Evolutionary conservation across 2,329 filamentous ascomycete species (phyloP).

Genomic region (Colletotrichum melonis): DNA sequence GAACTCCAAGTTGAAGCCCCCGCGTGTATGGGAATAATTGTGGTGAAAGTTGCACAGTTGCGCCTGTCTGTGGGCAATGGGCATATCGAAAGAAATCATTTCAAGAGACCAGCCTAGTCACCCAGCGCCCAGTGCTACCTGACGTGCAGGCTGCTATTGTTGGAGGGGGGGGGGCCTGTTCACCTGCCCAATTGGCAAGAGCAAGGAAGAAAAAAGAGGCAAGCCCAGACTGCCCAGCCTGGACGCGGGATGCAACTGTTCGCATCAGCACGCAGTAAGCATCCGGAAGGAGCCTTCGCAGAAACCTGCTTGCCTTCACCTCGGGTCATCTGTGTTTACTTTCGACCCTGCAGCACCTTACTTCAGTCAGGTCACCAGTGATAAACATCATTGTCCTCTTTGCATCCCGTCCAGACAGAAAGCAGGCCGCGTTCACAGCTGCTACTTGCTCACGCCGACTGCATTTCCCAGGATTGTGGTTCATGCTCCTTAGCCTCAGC

Average conservation of each 20-base stretch:
- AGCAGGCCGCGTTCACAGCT: not conserved
- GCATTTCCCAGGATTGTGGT: not conserved
- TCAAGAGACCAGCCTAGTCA: not conserved
- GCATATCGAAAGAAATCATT: not conserved
- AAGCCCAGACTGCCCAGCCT: not conserved
- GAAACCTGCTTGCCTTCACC: conserved; percentile 11
- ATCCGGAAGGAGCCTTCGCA: not conserved
- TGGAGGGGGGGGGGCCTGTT: not conserved
- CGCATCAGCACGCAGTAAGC: not conserved
- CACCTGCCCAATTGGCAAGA: conserved; percentile 1
- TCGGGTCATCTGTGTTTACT: conserved; percentile 14
- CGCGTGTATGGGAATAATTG: not conserved
- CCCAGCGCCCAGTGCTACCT: not conserved
- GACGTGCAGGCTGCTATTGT: not conserved
- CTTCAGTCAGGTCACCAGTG: not conserved
- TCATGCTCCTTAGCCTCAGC: not conserved
- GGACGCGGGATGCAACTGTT: not conserved
- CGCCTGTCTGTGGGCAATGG: not conserved
- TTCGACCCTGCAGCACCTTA: not conserved
- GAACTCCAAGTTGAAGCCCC: too few relatives aligned
- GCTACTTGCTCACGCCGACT: not conserved
- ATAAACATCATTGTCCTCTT: not conserved
- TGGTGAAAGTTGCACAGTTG: not conserved
- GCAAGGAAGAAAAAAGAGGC: not conserved
- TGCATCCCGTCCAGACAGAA: conserved; percentile 13